These are phyloP conservation scores for Xylaria acuta DNA, from an alignment of 495 filamentous ascomycete species.

Conservation along the genomic window DNA sequence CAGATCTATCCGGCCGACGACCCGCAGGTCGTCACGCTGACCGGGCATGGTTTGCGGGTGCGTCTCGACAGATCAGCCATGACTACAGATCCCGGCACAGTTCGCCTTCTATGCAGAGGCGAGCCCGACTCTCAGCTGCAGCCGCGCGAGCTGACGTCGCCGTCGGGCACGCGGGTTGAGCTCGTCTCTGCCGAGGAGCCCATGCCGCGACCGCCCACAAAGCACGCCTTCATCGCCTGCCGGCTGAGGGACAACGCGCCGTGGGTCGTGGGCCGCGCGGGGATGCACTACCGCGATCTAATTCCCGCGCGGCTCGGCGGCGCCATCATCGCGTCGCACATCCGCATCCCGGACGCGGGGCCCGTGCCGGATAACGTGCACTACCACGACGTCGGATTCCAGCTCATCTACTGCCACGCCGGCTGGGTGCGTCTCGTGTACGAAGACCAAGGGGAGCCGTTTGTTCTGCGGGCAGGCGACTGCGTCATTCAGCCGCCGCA, in stretches of 20 bases:
- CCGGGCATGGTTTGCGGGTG: slow-evolving; percentile 21
- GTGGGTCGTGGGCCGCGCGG: slow-evolving; percentile 24
- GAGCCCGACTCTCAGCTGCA: neutral
- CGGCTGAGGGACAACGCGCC: slow-evolving; percentile 23
- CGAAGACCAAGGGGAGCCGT: slow-evolving; percentile 23
- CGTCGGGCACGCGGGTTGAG: slow-evolving; percentile 19
- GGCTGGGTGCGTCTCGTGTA: slow-evolving; percentile 26
- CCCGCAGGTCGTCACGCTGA: slow-evolving; percentile 19
- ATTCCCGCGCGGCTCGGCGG: slow-evolving; percentile 23
- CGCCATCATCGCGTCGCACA: slow-evolving; percentile 24
- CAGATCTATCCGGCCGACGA: slow-evolving; percentile 24
- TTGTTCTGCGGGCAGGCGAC: slow-evolving; percentile 22
- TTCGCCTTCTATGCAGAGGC: slow-evolving; percentile 19
- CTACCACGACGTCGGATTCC: slow-evolving; percentile 24
- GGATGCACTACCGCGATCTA: slow-evolving; percentile 23
- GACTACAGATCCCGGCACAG: neutral
- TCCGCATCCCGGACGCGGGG: slow-evolving; percentile 22
- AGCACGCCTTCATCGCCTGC: slow-evolving; percentile 23
- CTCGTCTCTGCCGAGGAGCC: slow-evolving; percentile 10
- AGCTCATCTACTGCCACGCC: slow-evolving; percentile 26
- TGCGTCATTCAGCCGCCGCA: slow-evolving; percentile 22
- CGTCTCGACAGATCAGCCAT: slow-evolving; percentile 15
- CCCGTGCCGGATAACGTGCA: slow-evolving; percentile 23
- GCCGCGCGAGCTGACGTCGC: slow-evolving; percentile 15
- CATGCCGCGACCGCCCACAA: slow-evolving; percentile 13